Evolutionary conservation across 352 stramenopile genomes (phyloP).

Genomic region (Phytophthora multivora): DNA sequence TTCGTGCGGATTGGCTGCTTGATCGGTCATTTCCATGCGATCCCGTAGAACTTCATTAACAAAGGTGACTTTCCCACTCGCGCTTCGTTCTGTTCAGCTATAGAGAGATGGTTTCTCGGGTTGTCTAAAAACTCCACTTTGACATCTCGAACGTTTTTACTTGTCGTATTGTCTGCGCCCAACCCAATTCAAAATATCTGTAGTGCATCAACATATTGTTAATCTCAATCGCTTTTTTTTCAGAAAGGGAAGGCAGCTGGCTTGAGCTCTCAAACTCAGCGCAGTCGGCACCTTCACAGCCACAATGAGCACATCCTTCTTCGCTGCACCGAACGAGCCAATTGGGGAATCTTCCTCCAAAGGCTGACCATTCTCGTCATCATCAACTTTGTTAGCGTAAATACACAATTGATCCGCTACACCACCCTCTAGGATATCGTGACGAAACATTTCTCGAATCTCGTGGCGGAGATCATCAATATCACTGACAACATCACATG

Average conservation of each 20-base stretch:
- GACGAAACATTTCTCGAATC: background rate
- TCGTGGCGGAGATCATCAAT: slow-evolving; percentile 3
- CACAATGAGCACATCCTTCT: background rate
- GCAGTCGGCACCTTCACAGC: too few relatives aligned
- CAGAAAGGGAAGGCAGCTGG: background rate
- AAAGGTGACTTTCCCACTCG: background rate
- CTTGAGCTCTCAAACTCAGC: background rate
- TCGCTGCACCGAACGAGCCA: background rate
- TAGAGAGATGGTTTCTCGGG: background rate
- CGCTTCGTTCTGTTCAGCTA: background rate
- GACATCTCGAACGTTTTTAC: background rate
- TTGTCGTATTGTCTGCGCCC: background rate
- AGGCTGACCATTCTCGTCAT: slow-evolving; percentile 4
- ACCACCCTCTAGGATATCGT: background rate
- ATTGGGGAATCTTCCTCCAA: background rate
- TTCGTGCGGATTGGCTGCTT: background rate
- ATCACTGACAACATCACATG: slow-evolving; percentile 3
- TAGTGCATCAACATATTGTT: background rate
- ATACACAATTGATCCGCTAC: background rate
- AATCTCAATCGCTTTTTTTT: slow-evolving; percentile 1
- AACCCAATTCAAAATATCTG: background rate
- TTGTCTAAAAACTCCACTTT: background rate
- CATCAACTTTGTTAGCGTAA: slow-evolving; percentile 11
- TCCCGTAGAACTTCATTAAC: slow-evolving; percentile 1
- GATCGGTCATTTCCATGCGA: background rate